Base-by-base conservation (phyloP, 495 filamentous ascomycete genomes). In the Penicillium waksmanii region DNA sequence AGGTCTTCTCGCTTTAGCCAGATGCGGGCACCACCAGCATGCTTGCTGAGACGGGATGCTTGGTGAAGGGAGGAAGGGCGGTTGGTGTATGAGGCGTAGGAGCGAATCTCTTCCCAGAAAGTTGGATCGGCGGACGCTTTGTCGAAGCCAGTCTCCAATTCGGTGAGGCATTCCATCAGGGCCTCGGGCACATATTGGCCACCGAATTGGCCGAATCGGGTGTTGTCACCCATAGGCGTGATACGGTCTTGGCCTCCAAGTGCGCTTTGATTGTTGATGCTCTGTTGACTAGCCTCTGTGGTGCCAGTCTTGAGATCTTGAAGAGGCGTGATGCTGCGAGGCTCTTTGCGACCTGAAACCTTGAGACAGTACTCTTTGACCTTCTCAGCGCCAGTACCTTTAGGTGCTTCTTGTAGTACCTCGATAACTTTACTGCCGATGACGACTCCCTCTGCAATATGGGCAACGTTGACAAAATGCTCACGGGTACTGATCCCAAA, bases 1-100 rank as follows among this genome's bases (percentile, higher is more conserved):
- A 97, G 78, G 73, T 97, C 94, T 74, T 98, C 93, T 54, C 94
- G 83, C 76, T 97, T 97, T 50, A 97, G 74, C 90, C 92, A 98
- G 79, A 98, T 93, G 58, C 89, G 93, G 18, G 94, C 95, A 21
- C 93, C 94, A 19, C 91, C 91, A 18, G 87, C 91, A 64, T 93
- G 76, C 55, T 92, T 88, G 1, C 94, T 96, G 27, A 98, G 80
- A n/a, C 92, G 84, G 57, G 91, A 85, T 1, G 94, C 94, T 11
- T 88, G 74, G 72, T 97, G 58, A 1, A 65, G 58, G 1, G 18
- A 23, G 17, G 57, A 57, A 1, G 62, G 57, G 3, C 58, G 50
- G 8, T 51, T 51, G n/a, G 43, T 40, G 25, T 64, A 60, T 3
- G 54, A 15, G 9, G 27, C 34, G 51, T 57, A 55, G 11, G 54